Evolutionary conservation across 345 rosid species (phyloP).

Genomic region (Pistacia atlantica): DNA sequence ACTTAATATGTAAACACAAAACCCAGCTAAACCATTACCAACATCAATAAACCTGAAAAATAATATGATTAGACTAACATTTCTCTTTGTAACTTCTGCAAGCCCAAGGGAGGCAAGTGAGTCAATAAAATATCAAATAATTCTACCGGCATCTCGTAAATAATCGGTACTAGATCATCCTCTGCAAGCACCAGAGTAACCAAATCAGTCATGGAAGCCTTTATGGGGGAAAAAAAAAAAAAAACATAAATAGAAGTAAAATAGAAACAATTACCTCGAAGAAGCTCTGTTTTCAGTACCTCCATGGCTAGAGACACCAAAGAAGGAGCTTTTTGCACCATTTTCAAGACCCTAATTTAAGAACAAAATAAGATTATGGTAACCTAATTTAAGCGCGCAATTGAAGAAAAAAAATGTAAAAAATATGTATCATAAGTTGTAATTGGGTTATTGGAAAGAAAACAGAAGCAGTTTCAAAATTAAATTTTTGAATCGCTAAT

Average conservation of each 20-base stretch:
- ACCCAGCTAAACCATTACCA: background rate
- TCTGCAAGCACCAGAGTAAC: conserved; percentile 33
- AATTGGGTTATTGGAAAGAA: background rate
- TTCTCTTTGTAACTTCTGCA: conserved; percentile 60
- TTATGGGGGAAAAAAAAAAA: background rate
- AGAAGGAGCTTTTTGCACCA: conserved; percentile 50
- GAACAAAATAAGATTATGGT: background rate
- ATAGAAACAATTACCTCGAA: conserved; percentile 38
- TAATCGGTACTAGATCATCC: conserved; percentile 39
- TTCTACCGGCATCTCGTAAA: conserved; percentile 68
- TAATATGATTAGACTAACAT: conserved; percentile 43
- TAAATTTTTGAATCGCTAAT: background rate
- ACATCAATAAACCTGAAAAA: background rate
- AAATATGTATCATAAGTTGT: no score
- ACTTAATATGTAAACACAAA: conserved; percentile 2
- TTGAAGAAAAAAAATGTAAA: background rate
- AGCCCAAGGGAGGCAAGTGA: conserved; percentile 63
- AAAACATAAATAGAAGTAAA: background rate
- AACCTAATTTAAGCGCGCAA: background rate
- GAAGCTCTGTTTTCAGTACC: conserved; percentile 48
- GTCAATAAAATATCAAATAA: conserved; percentile 50
- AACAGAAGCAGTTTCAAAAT: background rate
- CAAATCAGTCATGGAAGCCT: background rate
- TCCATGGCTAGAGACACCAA: conserved; percentile 52
- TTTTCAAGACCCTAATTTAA: conserved; percentile 17